These are phyloP conservation scores for Tetraselmis striata DNA, from an alignment of 139 green algal species.

Conservation along the genomic window DNA sequence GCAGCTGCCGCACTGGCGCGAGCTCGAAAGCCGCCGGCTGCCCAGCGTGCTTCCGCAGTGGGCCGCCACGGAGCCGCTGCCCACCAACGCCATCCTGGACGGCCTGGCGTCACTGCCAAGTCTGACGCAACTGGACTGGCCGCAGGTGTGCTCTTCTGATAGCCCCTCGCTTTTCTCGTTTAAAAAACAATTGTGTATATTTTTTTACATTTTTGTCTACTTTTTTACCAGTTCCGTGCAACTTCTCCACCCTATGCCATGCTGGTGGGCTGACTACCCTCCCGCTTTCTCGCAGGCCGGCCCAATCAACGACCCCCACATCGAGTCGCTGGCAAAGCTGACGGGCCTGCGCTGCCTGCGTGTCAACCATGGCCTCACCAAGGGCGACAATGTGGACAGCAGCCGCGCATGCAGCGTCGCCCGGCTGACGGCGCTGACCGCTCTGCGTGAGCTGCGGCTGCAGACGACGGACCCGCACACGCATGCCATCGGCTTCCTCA, in stretches of 20 bases:
- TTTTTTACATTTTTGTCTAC: too few species aligned
- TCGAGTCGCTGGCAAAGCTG: not conserved
- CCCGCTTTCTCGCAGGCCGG: too few species aligned
- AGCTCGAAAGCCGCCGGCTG: not conserved
- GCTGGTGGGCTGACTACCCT: too few species aligned
- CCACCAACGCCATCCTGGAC: not conserved
- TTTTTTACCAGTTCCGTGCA: too few species aligned
- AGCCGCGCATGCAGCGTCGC: not conserved
- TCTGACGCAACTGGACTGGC: not conserved
- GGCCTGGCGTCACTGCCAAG: not conserved
- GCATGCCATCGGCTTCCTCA: not conserved
- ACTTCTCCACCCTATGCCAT: too few species aligned
- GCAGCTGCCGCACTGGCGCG: not conserved
- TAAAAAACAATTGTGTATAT: too few species aligned
- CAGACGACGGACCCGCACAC: not conserved
- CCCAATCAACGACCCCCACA: not conserved
- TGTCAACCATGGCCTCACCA: not conserved
- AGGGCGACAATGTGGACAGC: not conserved
- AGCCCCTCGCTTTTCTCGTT: too few species aligned
- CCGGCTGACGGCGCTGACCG: not conserved
- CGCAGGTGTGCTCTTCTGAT: too few species aligned
- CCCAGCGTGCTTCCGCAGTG: too few species aligned
- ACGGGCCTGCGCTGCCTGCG: not conserved
- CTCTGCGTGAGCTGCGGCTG: not conserved
- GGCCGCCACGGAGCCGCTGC: not conserved